A percentile compares a stretch with the other conserved stretches of the same genome.
These are phyloP conservation scores for Tulasnella sp. DNA, from an alignment of 768 basidiomycete genomes.

Conservation along the genomic window DNA sequence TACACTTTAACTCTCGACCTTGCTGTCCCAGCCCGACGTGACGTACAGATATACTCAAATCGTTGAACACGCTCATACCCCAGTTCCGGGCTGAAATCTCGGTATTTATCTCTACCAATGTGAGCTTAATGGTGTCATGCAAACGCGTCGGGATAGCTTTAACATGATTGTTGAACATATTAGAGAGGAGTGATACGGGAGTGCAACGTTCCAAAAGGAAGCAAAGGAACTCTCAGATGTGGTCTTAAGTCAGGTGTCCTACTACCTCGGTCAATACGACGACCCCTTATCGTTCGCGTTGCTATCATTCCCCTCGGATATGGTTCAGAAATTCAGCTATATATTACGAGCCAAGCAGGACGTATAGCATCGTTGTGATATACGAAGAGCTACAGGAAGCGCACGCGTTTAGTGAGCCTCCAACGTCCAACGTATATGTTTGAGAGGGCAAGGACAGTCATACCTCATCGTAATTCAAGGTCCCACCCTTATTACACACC, in stretches of 20 bases:
- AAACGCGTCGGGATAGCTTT: constrained; percentile 6
- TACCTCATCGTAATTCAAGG: constrained; percentile 6
- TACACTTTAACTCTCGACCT: constrained; percentile 19
- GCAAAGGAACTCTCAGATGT: constrained; percentile 79
- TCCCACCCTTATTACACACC: neutral
- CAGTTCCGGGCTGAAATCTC: constrained; percentile 99
- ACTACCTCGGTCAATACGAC: constrained; percentile 89
- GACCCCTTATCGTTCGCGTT: constrained; percentile 94
- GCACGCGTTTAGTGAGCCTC: too few species aligned
- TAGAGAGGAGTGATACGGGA: constrained; percentile 88
- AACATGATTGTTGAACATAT: constrained; percentile 15
- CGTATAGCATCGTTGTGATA: constrained; percentile 11
- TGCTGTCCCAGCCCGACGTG: constrained; percentile 49
- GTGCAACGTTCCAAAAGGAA: constrained; percentile 56
- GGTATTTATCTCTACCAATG: constrained; percentile 85
- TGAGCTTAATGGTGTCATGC: constrained; percentile 32
- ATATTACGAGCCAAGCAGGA: constrained; percentile 9
- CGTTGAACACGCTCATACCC: constrained; percentile 73
- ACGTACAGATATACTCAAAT: constrained; percentile 85
- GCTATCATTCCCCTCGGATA: too few species aligned
- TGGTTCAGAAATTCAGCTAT: too few species aligned
- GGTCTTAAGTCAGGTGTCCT: constrained; percentile 96
- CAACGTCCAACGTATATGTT: too few species aligned
- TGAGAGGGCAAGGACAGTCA: neutral
- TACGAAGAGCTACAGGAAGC: neutral